A percentile compares a stretch with the other conserved stretches of the same genome.
Evolutionary conservation across 108 stramenopile species (phyloP).

Genomic region (Aurantiochytrium sp.): DNA sequence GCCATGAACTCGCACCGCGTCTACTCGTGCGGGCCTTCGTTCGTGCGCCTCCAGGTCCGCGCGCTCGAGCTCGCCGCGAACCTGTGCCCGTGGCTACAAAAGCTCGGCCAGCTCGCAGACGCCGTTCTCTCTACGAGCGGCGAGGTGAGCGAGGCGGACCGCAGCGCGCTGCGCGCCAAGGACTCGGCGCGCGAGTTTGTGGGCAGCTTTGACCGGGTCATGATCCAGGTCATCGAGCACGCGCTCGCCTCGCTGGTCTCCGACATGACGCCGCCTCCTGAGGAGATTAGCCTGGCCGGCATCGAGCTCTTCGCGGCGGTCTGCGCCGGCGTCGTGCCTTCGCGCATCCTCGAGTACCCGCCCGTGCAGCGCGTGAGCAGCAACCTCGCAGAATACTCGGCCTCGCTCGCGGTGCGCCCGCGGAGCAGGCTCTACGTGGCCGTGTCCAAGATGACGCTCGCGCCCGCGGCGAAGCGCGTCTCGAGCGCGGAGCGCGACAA

Average conservation of each 20-base stretch:
- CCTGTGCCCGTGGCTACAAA: background rate
- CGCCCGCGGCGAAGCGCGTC: background rate
- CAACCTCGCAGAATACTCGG: background rate
- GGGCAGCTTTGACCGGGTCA: background rate
- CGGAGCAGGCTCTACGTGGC: conserved; percentile 7
- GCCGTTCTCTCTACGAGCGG: background rate
- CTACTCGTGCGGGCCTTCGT: background rate
- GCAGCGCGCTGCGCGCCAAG: background rate
- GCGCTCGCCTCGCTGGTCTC: background rate
- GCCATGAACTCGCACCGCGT: background rate
- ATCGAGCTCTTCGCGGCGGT: background rate
- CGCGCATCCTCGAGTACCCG: background rate
- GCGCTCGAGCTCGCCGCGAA: background rate
- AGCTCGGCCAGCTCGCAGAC: background rate
- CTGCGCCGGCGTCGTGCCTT: background rate
- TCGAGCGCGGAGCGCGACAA: background rate
- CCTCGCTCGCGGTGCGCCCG: background rate
- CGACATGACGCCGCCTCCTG: background rate
- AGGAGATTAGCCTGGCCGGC: background rate
- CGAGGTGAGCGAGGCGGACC: too few species aligned
- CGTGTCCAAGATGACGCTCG: background rate
- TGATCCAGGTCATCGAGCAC: background rate
- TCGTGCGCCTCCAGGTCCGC: background rate
- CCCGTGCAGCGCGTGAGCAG: background rate
- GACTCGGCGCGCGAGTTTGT: background rate